These are phyloP conservation scores for Microbotryum lychnidis-dioicae DNA, from an alignment of 1,284 basidiomycete species.

Conservation along the genomic window DNA sequence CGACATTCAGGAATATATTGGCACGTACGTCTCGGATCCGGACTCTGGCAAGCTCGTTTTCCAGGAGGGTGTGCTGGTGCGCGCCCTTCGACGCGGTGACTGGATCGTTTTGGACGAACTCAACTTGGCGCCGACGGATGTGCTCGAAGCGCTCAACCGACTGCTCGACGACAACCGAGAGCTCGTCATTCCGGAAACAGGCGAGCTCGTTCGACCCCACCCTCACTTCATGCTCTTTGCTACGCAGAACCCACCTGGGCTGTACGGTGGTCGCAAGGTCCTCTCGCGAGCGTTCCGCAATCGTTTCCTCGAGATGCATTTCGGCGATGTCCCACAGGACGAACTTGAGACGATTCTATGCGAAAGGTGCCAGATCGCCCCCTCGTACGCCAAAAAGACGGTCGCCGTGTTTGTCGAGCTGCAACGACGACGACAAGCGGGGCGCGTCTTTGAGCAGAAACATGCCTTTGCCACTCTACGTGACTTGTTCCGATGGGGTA, in stretches of 20 bases:
- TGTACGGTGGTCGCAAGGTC: constrained; percentile 95
- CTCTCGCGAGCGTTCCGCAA: constrained; percentile 94
- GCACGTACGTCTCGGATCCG: constrained; percentile 91
- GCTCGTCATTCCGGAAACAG: constrained; percentile 89
- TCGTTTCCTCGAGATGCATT: constrained; percentile 97
- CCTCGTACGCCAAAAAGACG: constrained; percentile 83
- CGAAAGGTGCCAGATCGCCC: constrained; percentile 79
- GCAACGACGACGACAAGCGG: constrained; percentile 80
- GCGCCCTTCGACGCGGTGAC: constrained; percentile 81
- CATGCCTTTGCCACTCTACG: constrained; percentile 93
- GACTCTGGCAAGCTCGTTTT: constrained; percentile 85
- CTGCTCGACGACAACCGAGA: constrained; percentile 97
- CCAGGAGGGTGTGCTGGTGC: constrained; percentile 87
- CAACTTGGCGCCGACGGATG: constrained; percentile 95
- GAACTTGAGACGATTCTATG: constrained; percentile 91
- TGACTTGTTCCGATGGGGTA: constrained; percentile 96
- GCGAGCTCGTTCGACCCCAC: constrained; percentile 88
- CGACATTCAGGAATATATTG: constrained; percentile 94
- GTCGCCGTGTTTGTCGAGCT: constrained; percentile 89
- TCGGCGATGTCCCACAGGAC: constrained; percentile 88
- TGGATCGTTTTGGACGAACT: constrained; percentile 99
- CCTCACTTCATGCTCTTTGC: constrained; percentile 97
- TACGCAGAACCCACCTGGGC: constrained; percentile 93
- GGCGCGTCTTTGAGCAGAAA: constrained; percentile 94
- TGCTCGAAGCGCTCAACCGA: constrained; percentile 93